Percentiles rank a stretch among this genome's conserved stretches.
Evolutionary conservation across 352 stramenopile species (phyloP).

Genomic region (Phytopythium oedochilum): DNA sequence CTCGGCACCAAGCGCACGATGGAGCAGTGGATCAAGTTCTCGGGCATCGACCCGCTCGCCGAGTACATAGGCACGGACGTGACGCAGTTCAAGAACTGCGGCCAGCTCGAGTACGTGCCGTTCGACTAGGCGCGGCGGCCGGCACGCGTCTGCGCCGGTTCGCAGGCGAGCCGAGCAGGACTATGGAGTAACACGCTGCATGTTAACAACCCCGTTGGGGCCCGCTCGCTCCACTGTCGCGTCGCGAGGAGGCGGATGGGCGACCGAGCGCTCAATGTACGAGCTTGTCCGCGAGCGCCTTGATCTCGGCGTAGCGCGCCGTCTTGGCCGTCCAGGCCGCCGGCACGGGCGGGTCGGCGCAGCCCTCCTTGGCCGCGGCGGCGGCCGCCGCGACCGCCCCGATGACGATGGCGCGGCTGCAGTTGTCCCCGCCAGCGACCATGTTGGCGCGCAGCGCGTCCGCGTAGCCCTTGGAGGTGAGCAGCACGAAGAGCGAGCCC

Average conservation of each 20-base stretch:
- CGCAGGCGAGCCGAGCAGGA: no score
- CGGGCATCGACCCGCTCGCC: conserved; percentile 66
- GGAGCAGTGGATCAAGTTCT: conserved; percentile 78
- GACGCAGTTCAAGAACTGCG: conserved; percentile 73
- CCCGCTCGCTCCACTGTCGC: no score
- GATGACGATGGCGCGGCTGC: conserved; percentile 59
- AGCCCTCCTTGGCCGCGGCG: background rate
- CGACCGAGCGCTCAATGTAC: no score
- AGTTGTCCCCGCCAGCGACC: conserved; percentile 62
- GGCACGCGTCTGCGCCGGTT: no score
- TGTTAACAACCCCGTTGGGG: no score
- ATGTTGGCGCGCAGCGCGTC: conserved; percentile 54
- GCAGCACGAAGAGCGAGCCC: conserved; percentile 50
- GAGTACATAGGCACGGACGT: conserved; percentile 42
- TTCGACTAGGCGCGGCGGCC: no score
- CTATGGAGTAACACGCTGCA: no score
- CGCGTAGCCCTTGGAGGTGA: conserved; percentile 35
- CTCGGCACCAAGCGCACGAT: conserved; percentile 74
- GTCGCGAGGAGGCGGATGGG: no score
- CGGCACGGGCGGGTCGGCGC: background rate
- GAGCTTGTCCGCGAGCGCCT: conserved; percentile 28
- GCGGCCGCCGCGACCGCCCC: conserved; percentile 43
- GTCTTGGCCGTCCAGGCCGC: conserved; percentile 2
- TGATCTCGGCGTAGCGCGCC: conserved; percentile 23
- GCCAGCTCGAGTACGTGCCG: conserved; percentile 59